Evolutionary conservation across 1,284 basidiomycete species (phyloP), one percentile per base, ranked within the genome.

Genomic region (Pterula multifida): DNA sequence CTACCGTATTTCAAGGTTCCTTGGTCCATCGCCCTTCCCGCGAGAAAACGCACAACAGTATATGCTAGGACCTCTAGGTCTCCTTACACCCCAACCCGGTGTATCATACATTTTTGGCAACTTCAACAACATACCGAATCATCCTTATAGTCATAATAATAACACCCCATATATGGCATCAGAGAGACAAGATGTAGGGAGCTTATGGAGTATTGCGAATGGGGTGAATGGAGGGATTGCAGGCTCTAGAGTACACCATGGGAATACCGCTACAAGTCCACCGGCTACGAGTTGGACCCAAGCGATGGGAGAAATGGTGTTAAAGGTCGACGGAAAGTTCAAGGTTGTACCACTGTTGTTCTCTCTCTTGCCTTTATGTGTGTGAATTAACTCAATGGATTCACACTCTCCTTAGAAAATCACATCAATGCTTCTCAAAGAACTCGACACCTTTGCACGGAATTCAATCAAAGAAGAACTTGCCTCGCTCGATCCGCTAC

Each of bases 381-480:
- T 44, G 47, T 32, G 21, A 36, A 44, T 52, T 48, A 19, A 42
- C n/a, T n/a, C n/a, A n/a, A n/a, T n/a, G n/a, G n/a, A n/a, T n/a
- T 23, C 39, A 9, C n/a, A 42, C 19, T 9, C 19, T 9, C 45
- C 22, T 6, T 61, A 90, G 89, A 92, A 90, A 81, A 79, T 91
- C 55, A 82, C 81, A 22, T 73, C 77, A 11, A 66, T 65, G 24
- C 65, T 92, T 6, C 67, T 90, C 53, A 91, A 90, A 64, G 90
- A 92, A 56, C 74, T 92, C 13, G 90, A 92, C 62, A 70, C 74
- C 36, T 77, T 88, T 52, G 89, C 90, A 32, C 73, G 89, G 47
- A 78, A 78, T 42, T 77, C 79, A 15, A 91, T 92, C 63, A 80
- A 78, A 62, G 83, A 88, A 52, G 89, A 92, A 64, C 69, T 92